Base-by-base conservation (phyloP, 2,329 filamentous ascomycete species). In the Mycocentrospora acerina region DNA sequence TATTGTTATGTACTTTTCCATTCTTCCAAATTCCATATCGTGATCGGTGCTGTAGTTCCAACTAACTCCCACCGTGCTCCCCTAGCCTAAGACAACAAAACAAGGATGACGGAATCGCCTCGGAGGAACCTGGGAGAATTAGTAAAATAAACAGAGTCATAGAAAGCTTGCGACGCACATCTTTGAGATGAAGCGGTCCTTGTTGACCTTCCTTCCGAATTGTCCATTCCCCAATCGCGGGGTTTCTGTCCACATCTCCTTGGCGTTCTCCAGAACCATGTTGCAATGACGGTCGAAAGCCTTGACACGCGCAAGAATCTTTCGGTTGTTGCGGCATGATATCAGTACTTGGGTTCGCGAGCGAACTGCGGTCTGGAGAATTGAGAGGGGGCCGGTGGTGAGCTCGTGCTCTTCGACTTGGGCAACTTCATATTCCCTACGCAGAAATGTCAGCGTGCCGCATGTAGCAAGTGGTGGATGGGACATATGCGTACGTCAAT, bases 191-290 rank as follows among this genome's bases (percentile, higher is more conserved):
- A 96, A 96, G 28, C 93, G 79, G 71, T 98, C 93, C 81, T 97
- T 96, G 76, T 98, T 98, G 48, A 97, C 88, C 29, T 86, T 83
- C 60, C 86, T 78, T 39, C 90, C 90, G 73, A 90, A 90, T 76
- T 91, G 93, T 53, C 91, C 91, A 52, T 84, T 85, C 15, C 86
- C 83, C 62, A 88, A 78, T 45, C 83, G 77, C 32, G 91, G 90
- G 39, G 87, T 93, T 74, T 98, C 93, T 8, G 90, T 96, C 93
- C 93, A 98, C 91, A 98, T 97, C 75, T 98, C 93, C 78, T 94
- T 94, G 29, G 94, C 90, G 57, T 95, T 95, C 76, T 95, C 90
- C 32, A 96, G 77, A 3, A 95, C 88, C 93, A 98, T 97, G 74
- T 98, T 98, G 81, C 90, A 97, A 73, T 98, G 93, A 45, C 93